Evolutionary conservation across 2,329 filamentous ascomycete genomes (phyloP).

Genomic region (Monosporascus sp.): DNA sequence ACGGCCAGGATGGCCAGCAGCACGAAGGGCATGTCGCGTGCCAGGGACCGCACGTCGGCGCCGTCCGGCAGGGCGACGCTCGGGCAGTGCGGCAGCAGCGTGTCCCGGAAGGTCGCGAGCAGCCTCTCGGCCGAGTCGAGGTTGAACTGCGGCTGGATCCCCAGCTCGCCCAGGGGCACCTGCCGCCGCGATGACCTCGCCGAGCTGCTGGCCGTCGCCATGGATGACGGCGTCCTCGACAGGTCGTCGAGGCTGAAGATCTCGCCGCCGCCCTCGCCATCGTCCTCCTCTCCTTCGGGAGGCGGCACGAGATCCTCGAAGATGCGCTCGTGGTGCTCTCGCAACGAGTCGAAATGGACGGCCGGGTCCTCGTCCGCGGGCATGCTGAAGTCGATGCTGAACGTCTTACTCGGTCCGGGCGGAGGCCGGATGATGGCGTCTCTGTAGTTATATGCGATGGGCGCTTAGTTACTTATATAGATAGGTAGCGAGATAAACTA

Average conservation of each 20-base stretch:
- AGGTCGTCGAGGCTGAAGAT: conserved; percentile 22
- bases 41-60: conserved; percentile 37
- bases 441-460: not conserved
- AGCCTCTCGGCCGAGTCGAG: conserved; percentile 45
- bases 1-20: conserved; percentile 48
- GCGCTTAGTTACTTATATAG: conserved; percentile 1
- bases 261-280: conserved; percentile 4
- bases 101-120: conserved; percentile 37
- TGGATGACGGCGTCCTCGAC: conserved; percentile 20
- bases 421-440: conserved; percentile 23
- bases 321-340: conserved; percentile 35
- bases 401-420: conserved; percentile 41
- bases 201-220: conserved; percentile 19
- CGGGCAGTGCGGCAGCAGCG: conserved; percentile 36
- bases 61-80: conserved; percentile 36
- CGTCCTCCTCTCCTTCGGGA: conserved; percentile 17
- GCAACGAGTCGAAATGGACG: conserved; percentile 36
- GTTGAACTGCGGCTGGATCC: conserved; percentile 49
- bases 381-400: conserved; percentile 48
- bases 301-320: conserved; percentile 36
- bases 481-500: not conserved
- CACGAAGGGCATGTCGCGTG: conserved; percentile 44
- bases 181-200: conserved; percentile 27
- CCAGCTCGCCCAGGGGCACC: conserved; percentile 32
- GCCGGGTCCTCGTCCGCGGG: conserved; percentile 31